Evolutionary conservation across 805 yeast species (phyloP), one percentile per base, ranked within the genome.

Genomic region (Henningerozyma blattae): DNA sequence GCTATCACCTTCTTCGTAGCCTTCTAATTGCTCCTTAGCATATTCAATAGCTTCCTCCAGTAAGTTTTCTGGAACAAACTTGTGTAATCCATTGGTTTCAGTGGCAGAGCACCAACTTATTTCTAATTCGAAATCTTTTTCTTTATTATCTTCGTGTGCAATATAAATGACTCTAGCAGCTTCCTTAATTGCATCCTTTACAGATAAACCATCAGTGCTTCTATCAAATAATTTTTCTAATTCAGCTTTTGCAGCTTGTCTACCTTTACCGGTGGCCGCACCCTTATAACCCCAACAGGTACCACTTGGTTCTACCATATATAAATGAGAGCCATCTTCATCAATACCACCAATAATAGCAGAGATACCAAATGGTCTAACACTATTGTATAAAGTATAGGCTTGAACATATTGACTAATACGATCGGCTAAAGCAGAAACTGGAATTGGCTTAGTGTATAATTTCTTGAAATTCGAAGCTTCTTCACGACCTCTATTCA

Each of bases 231-330:
- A 66, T 59, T 91, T 91, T 60, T 91, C 99, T 46, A 91, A 70
- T 61, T 91, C 98, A 19, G 89, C 81, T 62, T 89, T 89, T 32
- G 98, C 98, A n/a, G 84, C 74, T 60, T 91, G 99, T 59, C 97
- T 76, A 31, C 99, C 99, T 58, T 89, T 91, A 43, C 99, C 99
- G 4, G 96, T 75, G 14, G 99, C 98, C 27, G 95, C 94, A 40
- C 95, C 98, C 35, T 72, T 69, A 62, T 91, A 91, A 33, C 99
- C 99, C 97, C 98, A 93, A 53, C 78, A 85, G 1, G 85, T 67
- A 41, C 99, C 99, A 56, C 93, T 82, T 47, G 99, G 98, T 58
- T 91, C 99, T 38, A 91, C 68, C 96, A 89, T 91, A 62, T 80
- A 89, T 48, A 91, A 70, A 57, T 89, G 96, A 15, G 93, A 73